phyloP scores from a whole-genome alignment of 1,284 basidiomycete genomes.

The Termitomyces sp. region DNA sequence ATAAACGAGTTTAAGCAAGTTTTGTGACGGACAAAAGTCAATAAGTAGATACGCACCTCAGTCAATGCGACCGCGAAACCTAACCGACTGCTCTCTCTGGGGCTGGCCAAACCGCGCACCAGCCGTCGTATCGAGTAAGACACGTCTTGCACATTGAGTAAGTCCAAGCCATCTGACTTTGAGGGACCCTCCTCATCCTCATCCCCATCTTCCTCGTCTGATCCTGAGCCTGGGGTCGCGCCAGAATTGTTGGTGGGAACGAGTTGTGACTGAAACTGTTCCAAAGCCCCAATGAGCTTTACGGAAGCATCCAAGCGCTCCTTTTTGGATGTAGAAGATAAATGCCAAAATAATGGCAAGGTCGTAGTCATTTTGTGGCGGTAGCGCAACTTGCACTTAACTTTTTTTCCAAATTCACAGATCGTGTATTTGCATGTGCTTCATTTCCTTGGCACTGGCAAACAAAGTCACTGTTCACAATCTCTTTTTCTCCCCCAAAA shows the following conservation, averaged over 20 bases:
- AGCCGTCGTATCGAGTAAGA: slow-evolving; percentile 84
- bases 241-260: slow-evolving; percentile 39
- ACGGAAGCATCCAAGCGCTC: slow-evolving; percentile 84
- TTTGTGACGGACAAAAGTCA: slow-evolving; percentile 2
- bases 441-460: neutral
- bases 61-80: slow-evolving; percentile 96
- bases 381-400: neutral
- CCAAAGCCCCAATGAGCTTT: slow-evolving; percentile 75
- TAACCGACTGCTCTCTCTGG: slow-evolving; percentile 87
- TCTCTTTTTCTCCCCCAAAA: no score
- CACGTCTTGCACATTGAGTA: slow-evolving; percentile 80
- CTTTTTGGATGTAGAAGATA: slow-evolving; percentile 79
- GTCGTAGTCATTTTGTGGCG: slow-evolving; percentile 64
- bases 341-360: slow-evolving; percentile 89
- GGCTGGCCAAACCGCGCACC: slow-evolving; percentile 84
- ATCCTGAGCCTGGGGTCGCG: slow-evolving; percentile 37
- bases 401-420: slow-evolving; percentile 14
- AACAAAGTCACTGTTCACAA: neutral
- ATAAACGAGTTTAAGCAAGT: neutral
- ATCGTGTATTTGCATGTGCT: slow-evolving; percentile 14
- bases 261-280: slow-evolving; percentile 74
- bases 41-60: slow-evolving; percentile 58
- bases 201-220: slow-evolving; percentile 47
- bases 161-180: slow-evolving; percentile 49
- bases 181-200: slow-evolving; percentile 44